These are phyloP conservation scores for Colletotrichum liaoningense DNA, from an alignment of 2,329 filamentous ascomycete species.

Conservation along the genomic window DNA sequence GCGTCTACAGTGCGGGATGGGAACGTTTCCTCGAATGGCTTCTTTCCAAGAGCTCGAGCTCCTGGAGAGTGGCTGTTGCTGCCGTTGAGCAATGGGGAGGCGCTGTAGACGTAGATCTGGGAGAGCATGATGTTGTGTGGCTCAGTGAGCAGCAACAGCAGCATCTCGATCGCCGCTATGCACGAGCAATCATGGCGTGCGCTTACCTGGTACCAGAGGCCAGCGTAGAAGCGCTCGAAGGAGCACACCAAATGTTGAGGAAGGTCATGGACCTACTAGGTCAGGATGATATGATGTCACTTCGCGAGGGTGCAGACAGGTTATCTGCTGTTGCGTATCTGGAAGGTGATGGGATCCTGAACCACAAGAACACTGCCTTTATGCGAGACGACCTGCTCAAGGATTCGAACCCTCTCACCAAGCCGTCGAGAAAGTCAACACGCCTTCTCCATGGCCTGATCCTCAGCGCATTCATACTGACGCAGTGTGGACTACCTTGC, in stretches of 20 bases:
- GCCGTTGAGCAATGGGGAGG: constrained; percentile 80
- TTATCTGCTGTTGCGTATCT: constrained; percentile 50
- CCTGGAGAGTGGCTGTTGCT: constrained; percentile 71
- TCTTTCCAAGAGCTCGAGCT: constrained; percentile 65
- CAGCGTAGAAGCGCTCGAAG: constrained; percentile 67
- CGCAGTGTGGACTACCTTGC: constrained; percentile 60
- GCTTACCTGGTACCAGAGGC: constrained; percentile 75
- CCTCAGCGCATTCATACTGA: constrained; percentile 69
- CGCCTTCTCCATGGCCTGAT: constrained; percentile 72
- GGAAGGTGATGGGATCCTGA: constrained; percentile 48
- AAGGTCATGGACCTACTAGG: constrained; percentile 71
- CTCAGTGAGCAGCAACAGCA: constrained; percentile 70
- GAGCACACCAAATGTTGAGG: constrained; percentile 69
- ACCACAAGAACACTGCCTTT: constrained; percentile 53
- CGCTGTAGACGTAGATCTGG: constrained; percentile 76
- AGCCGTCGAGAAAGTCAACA: constrained; percentile 65
- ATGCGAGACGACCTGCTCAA: constrained; percentile 67
- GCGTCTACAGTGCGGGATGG: constrained; percentile 70
- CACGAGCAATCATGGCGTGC: constrained; percentile 74
- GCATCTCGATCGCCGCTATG: constrained; percentile 73
- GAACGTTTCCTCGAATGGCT: constrained; percentile 78
- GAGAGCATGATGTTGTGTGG: constrained; percentile 66
- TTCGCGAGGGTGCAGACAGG: constrained; percentile 59
- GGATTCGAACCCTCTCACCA: constrained; percentile 73
- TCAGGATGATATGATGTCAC: constrained; percentile 65